These are phyloP conservation scores for Pholiota molesta DNA, from an alignment of 768 basidiomycete genomes.

Conservation along the genomic window DNA sequence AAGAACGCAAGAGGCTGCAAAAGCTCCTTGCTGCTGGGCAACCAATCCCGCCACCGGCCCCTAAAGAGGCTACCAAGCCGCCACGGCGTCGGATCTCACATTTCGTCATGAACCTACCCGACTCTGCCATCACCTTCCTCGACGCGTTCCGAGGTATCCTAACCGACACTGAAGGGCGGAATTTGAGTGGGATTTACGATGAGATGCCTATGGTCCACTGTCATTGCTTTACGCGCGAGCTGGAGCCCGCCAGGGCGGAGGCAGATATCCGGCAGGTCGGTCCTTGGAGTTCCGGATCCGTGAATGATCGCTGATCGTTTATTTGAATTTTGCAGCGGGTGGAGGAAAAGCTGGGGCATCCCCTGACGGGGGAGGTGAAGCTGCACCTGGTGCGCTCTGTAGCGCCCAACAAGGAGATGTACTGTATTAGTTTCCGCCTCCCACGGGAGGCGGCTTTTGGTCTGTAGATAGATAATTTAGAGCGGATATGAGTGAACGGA, in stretches of 20 bases:
- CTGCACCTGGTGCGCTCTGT: slow-evolving; percentile 88
- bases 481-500: neutral
- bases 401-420: slow-evolving; percentile 97
- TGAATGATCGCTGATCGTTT: slow-evolving; percentile 19
- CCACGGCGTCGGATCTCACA: slow-evolving; percentile 69
- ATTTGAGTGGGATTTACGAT: slow-evolving; percentile 50
- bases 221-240: slow-evolving; percentile 92
- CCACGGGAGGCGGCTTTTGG: slow-evolving; percentile 41
- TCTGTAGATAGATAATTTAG: neutral
- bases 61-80: slow-evolving; percentile 22
- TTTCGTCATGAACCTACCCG: slow-evolving; percentile 98
- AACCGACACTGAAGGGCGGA: slow-evolving; percentile 31
- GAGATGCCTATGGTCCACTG: slow-evolving; percentile 93
- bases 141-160: slow-evolving; percentile 85
- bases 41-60: slow-evolving; percentile 13
- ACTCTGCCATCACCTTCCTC: slow-evolving; percentile 87
- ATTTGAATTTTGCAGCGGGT: slow-evolving; percentile 56
- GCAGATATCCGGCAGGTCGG: slow-evolving; percentile 78
- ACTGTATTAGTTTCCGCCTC: slow-evolving; percentile 84
- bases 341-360: slow-evolving; percentile 60
- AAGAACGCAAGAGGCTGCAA: slow-evolving; percentile 39
- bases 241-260: slow-evolving; percentile 67
- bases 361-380: slow-evolving; percentile 49
- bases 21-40: slow-evolving; percentile 25
- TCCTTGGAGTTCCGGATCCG: slow-evolving; percentile 3